Base-by-base conservation (phyloP, 2,329 filamentous ascomycete genomes). In the Trichoderma atroviride region DNA sequence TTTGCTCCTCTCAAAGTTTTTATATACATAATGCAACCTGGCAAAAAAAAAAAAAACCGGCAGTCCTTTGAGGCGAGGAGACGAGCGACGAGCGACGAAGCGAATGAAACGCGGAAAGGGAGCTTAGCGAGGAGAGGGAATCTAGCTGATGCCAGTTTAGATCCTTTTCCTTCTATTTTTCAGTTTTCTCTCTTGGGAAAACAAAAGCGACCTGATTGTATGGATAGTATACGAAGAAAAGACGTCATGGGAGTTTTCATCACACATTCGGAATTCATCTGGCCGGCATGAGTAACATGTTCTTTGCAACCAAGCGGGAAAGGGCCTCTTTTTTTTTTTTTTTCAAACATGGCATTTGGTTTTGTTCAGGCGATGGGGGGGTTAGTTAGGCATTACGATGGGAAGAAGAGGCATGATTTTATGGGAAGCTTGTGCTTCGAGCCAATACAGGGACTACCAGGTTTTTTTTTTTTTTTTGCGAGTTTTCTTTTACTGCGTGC, bases 201-300 rank as follows among this genome's bases (percentile, higher is more conserved):
- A 37, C 57, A 66, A 53, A 37, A 19, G 60, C 47, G 31, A 33
- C 22, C 55, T n/a, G 4, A 33, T 40, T 60, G 64, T 68, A 68
- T 33, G 56, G 55, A 68, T 68, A 58, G 24, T 58, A 66, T 35
- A 67, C 40, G 55, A 68, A 56, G 64, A 40, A 59, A 68, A 24
- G 56, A 68, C 29, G 64, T 68, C 59, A 59, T 60, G 56, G 64
- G 64, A 60, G 56, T 60, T 59, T 53, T 60, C 52, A 16, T 47
- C 24, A 31, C 19, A 24, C 19, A 24, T 47, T 50, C 27, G 35
- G n/a, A 60, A 31, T 68, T 52, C 16, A 29, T 31, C 31, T 31
- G 56, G 55, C 43, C 43, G 64, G 47, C 40, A 68, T 68, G 52
- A 53, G 40, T 10, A 22, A 57, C 53, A 58, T 35, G 37, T 43